These are phyloP conservation scores for Trichoderma asperellum DNA, from an alignment of 2,329 filamentous ascomycete genomes.

Conservation along the genomic window DNA sequence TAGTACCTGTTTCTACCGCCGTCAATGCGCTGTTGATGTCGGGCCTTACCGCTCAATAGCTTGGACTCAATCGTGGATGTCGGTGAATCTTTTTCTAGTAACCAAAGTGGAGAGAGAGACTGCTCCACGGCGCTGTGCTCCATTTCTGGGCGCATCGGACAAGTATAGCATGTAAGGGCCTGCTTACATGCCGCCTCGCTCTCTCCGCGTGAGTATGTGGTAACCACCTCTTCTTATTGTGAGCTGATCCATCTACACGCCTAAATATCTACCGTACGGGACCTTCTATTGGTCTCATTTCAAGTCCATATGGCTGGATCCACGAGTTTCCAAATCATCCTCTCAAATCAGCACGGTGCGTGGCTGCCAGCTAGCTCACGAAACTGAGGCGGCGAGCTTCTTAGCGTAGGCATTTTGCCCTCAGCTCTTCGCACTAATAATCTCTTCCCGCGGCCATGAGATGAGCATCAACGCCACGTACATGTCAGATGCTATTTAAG, in stretches of 20 bases:
- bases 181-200: slow-evolving; percentile 6
- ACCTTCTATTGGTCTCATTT: not conserved
- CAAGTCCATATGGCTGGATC: not conserved
- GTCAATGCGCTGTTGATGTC: not conserved
- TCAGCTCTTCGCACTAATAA: slow-evolving; percentile 14
- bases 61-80: not conserved
- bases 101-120: not conserved
- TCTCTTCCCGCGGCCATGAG: slow-evolving; percentile 1
- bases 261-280: not conserved
- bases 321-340: not conserved
- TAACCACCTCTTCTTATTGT: not conserved
- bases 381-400: slow-evolving; percentile 3
- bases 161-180: not conserved
- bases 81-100: not conserved
- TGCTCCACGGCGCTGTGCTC: not conserved
- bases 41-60: not conserved
- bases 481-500: slow-evolving; percentile 17
- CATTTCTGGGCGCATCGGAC: not conserved
- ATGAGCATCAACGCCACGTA: slow-evolving; percentile 6
- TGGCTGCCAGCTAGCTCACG: slow-evolving; percentile 8
- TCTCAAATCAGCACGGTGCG: not conserved
- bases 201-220: not conserved
- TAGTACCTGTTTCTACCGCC: not conserved
- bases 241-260: not conserved
- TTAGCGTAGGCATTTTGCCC: slow-evolving; percentile 18